These are phyloP conservation scores for Podospora appendiculata DNA, from an alignment of 495 filamentous ascomycete genomes.

Conservation along the genomic window DNA sequence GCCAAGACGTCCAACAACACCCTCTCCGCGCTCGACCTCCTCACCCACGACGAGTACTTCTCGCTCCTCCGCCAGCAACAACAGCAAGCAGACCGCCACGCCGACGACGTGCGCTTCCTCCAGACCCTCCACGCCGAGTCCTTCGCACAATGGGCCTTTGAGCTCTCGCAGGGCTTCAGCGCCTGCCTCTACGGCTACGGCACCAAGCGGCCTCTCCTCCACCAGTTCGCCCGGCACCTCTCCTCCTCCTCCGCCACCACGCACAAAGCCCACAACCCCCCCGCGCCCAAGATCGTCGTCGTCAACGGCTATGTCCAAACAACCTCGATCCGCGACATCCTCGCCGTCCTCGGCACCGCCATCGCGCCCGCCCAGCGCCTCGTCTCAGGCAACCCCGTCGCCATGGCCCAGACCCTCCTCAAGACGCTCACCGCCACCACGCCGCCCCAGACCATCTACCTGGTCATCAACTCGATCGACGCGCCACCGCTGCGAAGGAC, in stretches of 20 bases:
- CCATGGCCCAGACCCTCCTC: slow-evolving; percentile 54
- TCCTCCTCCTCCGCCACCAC: slow-evolving; percentile 29
- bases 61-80: slow-evolving; percentile 54
- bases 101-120: slow-evolving; percentile 61
- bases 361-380: slow-evolving; percentile 46
- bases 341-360: slow-evolving; percentile 62
- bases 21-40: slow-evolving; percentile 62
- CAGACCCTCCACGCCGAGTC: slow-evolving; percentile 67
- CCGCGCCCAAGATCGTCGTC: slow-evolving; percentile 61
- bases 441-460: slow-evolving; percentile 13
- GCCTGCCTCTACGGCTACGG: slow-evolving; percentile 90
- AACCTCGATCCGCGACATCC: slow-evolving; percentile 69
- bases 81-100: slow-evolving; percentile 63
- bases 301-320: slow-evolving; percentile 82
- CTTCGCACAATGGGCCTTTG: slow-evolving; percentile 90
- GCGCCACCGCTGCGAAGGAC: slow-evolving; percentile 64
- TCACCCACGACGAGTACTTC: slow-evolving; percentile 91
- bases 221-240: slow-evolving; percentile 68
- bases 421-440: slow-evolving; percentile 29
- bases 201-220: slow-evolving; percentile 70
- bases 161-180: slow-evolving; percentile 82
- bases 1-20: slow-evolving; percentile 82
- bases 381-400: slow-evolving; percentile 29
- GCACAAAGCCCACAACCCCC: slow-evolving; percentile 22
- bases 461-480: slow-evolving; percentile 85